Percentiles rank a stretch among this genome's conserved stretches.
Conservation (phyloP, 176 grass and related monocot genomes). For the Triticum dicoccoides region DNA sequence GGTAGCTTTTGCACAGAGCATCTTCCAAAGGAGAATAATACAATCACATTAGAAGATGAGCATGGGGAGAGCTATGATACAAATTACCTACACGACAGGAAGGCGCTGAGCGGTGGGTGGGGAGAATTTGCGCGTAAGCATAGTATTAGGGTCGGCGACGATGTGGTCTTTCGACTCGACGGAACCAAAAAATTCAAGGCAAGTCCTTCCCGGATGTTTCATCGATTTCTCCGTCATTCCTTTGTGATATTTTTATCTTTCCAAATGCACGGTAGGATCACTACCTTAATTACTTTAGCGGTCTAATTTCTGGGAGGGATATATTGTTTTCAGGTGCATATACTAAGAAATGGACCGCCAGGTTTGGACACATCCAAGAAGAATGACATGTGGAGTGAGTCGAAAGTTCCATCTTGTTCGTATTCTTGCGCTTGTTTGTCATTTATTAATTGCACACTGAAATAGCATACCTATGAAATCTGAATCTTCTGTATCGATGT, state of each 20-base stretch:
- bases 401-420: not conserved
- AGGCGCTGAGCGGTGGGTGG: slow-evolving; percentile 50
- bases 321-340: slow-evolving; percentile 22
- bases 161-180: slow-evolving; percentile 36
- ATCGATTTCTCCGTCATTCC: not conserved
- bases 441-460: too few species aligned
- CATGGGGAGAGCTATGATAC: slow-evolving; percentile 7
- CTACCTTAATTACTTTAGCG: not conserved
- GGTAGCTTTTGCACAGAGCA: slow-evolving; percentile 28
- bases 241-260: not conserved
- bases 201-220: not conserved
- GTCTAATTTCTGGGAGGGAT: not conserved
- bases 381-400: slow-evolving; percentile 26
- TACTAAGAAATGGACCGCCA: slow-evolving; percentile 13
- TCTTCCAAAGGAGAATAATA: slow-evolving; percentile 28
- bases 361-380: not conserved
- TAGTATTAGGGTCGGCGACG: slow-evolving; percentile 32
- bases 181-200: slow-evolving; percentile 32
- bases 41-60: slow-evolving; percentile 40
- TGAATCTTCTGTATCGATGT: not conserved
- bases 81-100: slow-evolving; percentile 2
- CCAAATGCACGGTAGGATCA: not conserved
- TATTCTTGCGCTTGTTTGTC: not conserved
- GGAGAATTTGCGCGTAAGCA: slow-evolving; percentile 35
- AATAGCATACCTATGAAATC: not conserved